Evolutionary conservation across 2,329 filamentous ascomycete genomes (phyloP), one percentile per base, ranked within the genome.

Genomic region (Endoconidiophora polonica): DNA sequence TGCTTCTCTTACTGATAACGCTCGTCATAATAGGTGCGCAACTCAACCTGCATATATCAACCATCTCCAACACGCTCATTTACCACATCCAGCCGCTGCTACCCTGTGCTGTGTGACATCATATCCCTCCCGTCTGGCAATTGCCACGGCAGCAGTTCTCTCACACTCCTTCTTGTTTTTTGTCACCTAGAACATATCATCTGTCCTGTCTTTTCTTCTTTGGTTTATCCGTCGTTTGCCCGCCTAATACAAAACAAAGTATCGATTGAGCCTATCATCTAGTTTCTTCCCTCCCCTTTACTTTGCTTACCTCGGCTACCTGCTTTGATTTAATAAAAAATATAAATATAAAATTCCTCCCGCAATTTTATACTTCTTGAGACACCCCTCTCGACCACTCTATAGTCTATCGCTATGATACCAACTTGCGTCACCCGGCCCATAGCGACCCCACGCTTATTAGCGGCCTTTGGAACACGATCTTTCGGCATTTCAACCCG

Each of bases 401-500:
- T 41, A 9, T n/a, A n/a, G 16, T 23, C n/a, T 41, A n/a, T n/a
- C 12, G 4, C 16, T 41, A 41, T 23, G 16, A 41, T 41, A 41
- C 14, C 20, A 41, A 22, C 16, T 41, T 18, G 39, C 16, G 16
- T 23, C 9, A 9, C 6, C 9, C 9, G 39, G 16, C 39, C 16
- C 22, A 3, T 18, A n/a, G 16, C 16, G 39, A 10, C 41, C 20
- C 41, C 41, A 20, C 59, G 61, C 55, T 54, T 75, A 74, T 72
- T 62, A 74, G 36, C 51, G 14, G 50, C 46, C 43, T 24, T 44
- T 7, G 23, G 9, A 7, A 23, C 38, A n/a, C 48, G 48, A 33
- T 23, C 20, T 9, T 48, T 52, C 26, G 16, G 23, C 36, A 74
- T 52, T 10, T 44, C 40, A 22, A 22, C 20, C 24, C 45, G 24